Base-by-base conservation (phyloP, 805 yeast species). In the Starmerella bombicola region DNA sequence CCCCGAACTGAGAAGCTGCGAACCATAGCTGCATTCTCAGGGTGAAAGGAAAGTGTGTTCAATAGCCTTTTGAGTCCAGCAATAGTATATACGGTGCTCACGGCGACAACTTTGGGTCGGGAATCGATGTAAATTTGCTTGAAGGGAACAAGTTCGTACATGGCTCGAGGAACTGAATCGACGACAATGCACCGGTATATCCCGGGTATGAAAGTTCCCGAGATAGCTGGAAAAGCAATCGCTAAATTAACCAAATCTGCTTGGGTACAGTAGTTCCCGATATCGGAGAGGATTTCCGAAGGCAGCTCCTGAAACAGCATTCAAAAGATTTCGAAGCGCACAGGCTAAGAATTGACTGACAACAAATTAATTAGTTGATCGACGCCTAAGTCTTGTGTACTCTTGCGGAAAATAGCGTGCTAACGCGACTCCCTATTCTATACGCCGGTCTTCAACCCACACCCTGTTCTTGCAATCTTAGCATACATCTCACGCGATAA, bases 171-270 rank as follows among this genome's bases (percentile, higher is more conserved):
- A 18, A 54, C 42, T 23, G 57, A 43, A 37, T 60, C 64, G 13
- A 60, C 40, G 8, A 59, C 44, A 9, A 60, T 52, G 33, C 54
- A 46, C 15, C 46, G 53, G 40, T 60, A 60, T 1, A 60, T 43
- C 5, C 55, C 49, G 8, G 52, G 48, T 7, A 51, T 31, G 5
- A 56, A 42, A 6, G 55, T 49, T 7, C 47, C 46, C 21, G 48
- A 37, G 24, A 55, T 33, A 6, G 33, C 32, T n/a, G 49, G 48
- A 29, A 52, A 49, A 1, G 59, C 52, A 18, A 58, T 33, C 12
- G 56, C 51, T 7, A 60, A 51, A 24, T 51, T 55, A 24, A 58
- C 55, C 4, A 58, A 55, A 28, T 61, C 64, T 4, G 60, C 51
- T 38, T 58, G 63, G 4, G 42, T 43, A 34, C 60, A 56, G 22